Percentiles rank a stretch among this genome's conserved stretches.
These are phyloP conservation scores for Backusella macrospora DNA, from an alignment of 192 early-diverging fungal genomes.

Conservation along the genomic window DNA sequence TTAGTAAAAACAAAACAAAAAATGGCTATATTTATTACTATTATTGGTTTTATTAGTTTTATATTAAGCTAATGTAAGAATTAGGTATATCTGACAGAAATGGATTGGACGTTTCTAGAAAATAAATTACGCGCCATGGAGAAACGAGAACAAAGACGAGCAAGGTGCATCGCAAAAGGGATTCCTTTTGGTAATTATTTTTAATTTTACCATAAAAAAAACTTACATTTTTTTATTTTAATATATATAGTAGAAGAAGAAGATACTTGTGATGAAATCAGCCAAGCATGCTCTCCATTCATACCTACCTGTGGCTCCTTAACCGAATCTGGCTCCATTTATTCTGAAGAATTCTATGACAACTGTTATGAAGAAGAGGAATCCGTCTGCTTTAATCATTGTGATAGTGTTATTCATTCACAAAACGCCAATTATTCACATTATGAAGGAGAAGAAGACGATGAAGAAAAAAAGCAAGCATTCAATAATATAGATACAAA, in stretches of 20 bases:
- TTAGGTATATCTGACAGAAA: conserved; percentile 73
- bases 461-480: conserved; percentile 17
- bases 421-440: conserved; percentile 44
- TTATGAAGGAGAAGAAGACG: conserved; percentile 37
- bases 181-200: conserved; percentile 33
- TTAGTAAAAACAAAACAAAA: conserved; percentile 4
- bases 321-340: conserved; percentile 22
- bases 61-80: not conserved
- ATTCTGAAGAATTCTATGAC: conserved; percentile 23
- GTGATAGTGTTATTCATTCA: conserved; percentile 40
- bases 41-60: not conserved
- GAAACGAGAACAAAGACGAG: conserved; percentile 55
- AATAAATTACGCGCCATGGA: conserved; percentile 72
- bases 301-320: conserved; percentile 45
- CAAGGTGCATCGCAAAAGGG: conserved; percentile 46
- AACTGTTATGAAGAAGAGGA: conserved; percentile 34
- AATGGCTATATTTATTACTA: not conserved
- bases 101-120: conserved; percentile 82
- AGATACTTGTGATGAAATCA: conserved; percentile 34
- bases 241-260: conserved; percentile 24
- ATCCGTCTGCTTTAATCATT: conserved; percentile 36
- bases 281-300: conserved; percentile 31
- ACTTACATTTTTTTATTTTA: conserved; percentile 10
- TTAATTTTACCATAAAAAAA: not conserved
- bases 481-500: not conserved